phyloP scores from a whole-genome alignment of 2,329 filamentous ascomycete genomes.

The Alternaria rosae region DNA sequence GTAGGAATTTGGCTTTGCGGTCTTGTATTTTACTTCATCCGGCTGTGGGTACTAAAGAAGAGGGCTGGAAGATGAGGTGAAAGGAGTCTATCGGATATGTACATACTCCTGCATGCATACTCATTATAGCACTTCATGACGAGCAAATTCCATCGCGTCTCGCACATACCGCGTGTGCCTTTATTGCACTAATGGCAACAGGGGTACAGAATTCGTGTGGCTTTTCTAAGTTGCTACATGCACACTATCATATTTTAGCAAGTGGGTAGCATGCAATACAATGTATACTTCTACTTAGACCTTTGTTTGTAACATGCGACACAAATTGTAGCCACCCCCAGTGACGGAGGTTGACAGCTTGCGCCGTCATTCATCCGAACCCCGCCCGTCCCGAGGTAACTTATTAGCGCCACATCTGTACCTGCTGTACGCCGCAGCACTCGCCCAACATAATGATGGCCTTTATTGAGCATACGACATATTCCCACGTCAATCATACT shows the following conservation, averaged over 20 bases:
- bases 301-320: neutral
- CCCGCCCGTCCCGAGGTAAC: constrained; percentile 9
- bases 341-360: neutral
- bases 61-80: neutral
- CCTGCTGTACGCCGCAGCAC: neutral
- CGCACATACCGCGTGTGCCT: neutral
- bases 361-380: neutral
- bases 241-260: neutral
- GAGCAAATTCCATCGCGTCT: neutral
- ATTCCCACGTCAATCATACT: neutral
- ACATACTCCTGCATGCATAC: neutral
- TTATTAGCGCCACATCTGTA: neutral
- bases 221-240: neutral
- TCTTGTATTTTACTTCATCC: constrained; percentile 22
- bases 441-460: neutral
- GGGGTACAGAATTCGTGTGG: neutral
- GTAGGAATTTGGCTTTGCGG: constrained; percentile 42
- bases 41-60: constrained; percentile 15
- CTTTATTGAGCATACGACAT: neutral
- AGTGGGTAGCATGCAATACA: neutral
- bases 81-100: neutral
- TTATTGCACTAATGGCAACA: neutral
- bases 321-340: neutral
- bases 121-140: neutral
- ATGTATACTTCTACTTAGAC: neutral